phyloP scores from a whole-genome alignment of 768 basidiomycete species.

The Cantharellus anzutake region DNA sequence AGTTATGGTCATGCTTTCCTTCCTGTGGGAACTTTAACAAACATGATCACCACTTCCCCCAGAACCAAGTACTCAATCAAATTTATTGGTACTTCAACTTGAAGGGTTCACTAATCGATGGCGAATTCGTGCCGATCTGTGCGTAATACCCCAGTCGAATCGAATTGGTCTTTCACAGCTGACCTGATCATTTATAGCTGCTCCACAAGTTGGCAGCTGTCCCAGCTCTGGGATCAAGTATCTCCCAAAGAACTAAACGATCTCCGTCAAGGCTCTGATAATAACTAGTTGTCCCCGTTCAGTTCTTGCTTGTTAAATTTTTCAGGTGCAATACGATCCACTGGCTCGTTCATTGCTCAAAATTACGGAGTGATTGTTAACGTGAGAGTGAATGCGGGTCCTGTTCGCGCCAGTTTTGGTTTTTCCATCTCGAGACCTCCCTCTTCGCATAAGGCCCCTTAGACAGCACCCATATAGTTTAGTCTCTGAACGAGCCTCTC shows the following conservation, averaged over 20 bases:
- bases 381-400: too few species aligned
- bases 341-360: too few species aligned
- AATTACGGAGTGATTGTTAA: too few species aligned
- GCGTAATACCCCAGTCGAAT: neutral
- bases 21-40: neutral
- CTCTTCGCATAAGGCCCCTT: too few species aligned
- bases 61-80: neutral
- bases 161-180: neutral
- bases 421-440: too few species aligned
- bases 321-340: too few species aligned
- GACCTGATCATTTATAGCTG: constrained; percentile 1
- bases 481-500: too few species aligned
- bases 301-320: too few species aligned
- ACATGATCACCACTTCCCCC: neutral
- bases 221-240: constrained; percentile 40
- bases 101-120: constrained; percentile 40
- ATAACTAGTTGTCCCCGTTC: too few species aligned
- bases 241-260: constrained; percentile 37
- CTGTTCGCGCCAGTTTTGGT: too few species aligned
- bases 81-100: neutral
- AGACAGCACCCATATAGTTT: too few species aligned
- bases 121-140: constrained; percentile 41
- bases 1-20: constrained; percentile 6
- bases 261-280: too few species aligned
- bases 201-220: constrained; percentile 18